Conservation (phyloP, 352 stramenopile species). For the Globisporangium camurandrum region DNA sequence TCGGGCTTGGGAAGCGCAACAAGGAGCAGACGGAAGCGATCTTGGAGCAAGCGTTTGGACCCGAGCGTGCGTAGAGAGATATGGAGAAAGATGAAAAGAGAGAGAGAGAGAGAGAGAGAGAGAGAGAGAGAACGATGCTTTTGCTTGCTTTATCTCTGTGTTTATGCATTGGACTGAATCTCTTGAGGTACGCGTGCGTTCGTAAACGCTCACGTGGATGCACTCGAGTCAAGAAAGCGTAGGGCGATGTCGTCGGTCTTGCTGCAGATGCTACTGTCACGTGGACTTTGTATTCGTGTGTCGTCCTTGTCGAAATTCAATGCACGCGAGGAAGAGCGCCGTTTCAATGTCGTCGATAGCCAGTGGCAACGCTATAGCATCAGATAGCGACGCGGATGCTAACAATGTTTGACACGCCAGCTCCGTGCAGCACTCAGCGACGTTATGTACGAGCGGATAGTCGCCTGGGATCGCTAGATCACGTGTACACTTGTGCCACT, state of each 20-base stretch:
- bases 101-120: too few species aligned
- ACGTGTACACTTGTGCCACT: too few species aligned
- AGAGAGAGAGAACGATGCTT: too few species aligned
- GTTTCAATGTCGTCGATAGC: constrained; percentile 10
- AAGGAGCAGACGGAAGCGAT: constrained; percentile 57
- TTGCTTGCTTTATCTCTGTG: constrained; percentile 3
- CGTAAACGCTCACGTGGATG: constrained; percentile 1
- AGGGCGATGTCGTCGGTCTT: constrained; percentile 5
- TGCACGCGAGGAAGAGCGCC: constrained; percentile 17
- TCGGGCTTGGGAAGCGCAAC: constrained; percentile 68
- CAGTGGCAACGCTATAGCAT: neutral
- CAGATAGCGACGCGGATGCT: neutral
- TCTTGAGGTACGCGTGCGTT: neutral
- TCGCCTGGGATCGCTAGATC: constrained; percentile 10
- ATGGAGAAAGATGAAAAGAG: neutral
- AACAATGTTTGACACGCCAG: neutral
- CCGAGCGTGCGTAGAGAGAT: constrained; percentile 10
- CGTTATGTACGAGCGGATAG: constrained; percentile 13
- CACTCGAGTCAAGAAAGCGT: constrained; percentile 9
- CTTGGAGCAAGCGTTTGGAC: constrained; percentile 52
- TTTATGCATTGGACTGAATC: neutral
- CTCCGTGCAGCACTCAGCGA: constrained; percentile 11
- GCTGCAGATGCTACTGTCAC: too few species aligned
- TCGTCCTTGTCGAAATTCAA: constrained; percentile 6
- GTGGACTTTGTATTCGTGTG: neutral